Evolutionary conservation across 108 stramenopile species (phyloP), one percentile per base, ranked within the genome.

Genomic region (Cylindrotheca closterium): DNA sequence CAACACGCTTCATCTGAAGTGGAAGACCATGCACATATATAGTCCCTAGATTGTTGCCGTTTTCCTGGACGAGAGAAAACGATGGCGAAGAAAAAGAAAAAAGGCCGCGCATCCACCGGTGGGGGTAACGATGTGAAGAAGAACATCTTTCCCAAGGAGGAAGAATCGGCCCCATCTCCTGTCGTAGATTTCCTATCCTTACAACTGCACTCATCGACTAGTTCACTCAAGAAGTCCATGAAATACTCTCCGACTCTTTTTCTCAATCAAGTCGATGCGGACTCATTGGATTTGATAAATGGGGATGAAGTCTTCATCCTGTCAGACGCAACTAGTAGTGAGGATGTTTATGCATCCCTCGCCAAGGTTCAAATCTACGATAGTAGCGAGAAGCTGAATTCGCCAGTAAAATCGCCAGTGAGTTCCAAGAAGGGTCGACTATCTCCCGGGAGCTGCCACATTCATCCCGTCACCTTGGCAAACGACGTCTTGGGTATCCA

Each of bases 41-140:
- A n/a, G n/a, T n/a, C n/a, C n/a, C n/a, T n/a, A n/a, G n/a, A n/a
- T n/a, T n/a, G n/a, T n/a, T n/a, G n/a, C n/a, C n/a, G n/a, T n/a
- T n/a, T n/a, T n/a, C n/a, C n/a, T n/a, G n/a, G n/a, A n/a, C n/a
- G n/a, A n/a, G n/a, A 42, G 37, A 42, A 42, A 42, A 51, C 4
- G 45, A 73, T 73, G 71, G 62, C 71, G 30, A 73, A 73, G 58
- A 73, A 73, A 57, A 73, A 71, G 60, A 71, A 73, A 31, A 73
- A 73, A 32, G 53, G 71, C 71, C 56, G 71, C 22, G 28, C 70
- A 0, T 57, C 70, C 5, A 37, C 8, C 2, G 70, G 28, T 15
- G 60, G 19, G 2, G 30, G 60, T 22, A 30, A 59, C 45, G 25
- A 1, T 2, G 59, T 1, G 12, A 46, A 1, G 4, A 46, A n/a